Evolutionary conservation across 2,329 filamentous ascomycete genomes (phyloP).

Genomic region (Chaetomiaceae sp.): DNA sequence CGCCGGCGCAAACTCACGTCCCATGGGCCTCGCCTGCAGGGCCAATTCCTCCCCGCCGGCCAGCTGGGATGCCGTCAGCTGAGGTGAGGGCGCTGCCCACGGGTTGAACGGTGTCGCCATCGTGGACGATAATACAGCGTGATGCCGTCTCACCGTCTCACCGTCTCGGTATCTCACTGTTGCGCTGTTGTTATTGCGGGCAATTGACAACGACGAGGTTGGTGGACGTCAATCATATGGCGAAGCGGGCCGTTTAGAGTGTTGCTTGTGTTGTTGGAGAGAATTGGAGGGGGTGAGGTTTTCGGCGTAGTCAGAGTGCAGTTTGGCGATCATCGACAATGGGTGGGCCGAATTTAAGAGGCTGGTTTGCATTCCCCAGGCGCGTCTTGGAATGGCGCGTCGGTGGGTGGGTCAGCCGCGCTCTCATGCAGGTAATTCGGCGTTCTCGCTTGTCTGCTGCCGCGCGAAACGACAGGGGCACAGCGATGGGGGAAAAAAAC

Average conservation of each 20-base stretch:
- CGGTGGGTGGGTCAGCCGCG: constrained; percentile 26
- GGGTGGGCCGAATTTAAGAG: constrained; percentile 24
- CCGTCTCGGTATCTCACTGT: no score
- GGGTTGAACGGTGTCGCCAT: constrained; percentile 26
- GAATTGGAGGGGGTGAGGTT: constrained; percentile 2
- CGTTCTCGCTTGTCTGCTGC: background rate
- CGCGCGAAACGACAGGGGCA: background rate
- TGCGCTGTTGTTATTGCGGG: constrained; percentile 7
- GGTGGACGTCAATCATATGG: background rate
- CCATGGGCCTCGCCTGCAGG: constrained; percentile 33
- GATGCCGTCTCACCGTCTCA: constrained; percentile 12
- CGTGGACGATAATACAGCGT: constrained; percentile 7
- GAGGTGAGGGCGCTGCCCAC: constrained; percentile 23
- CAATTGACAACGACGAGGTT: constrained; percentile 8
- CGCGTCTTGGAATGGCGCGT: constrained; percentile 26
- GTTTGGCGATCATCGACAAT: constrained; percentile 12
- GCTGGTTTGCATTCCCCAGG: constrained; percentile 25
- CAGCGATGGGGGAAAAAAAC: background rate
- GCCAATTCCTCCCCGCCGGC: constrained; percentile 27
- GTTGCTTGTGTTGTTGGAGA: background rate
- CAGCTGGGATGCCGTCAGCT: constrained; percentile 19
- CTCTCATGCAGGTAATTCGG: constrained; percentile 11
- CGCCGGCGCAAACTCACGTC: constrained; percentile 27
- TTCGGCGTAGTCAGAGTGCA: constrained; percentile 2
- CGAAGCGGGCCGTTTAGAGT: background rate